Evolutionary conservation across 805 yeast species (phyloP).

Genomic region (Tanozyma kutaoensis): DNA sequence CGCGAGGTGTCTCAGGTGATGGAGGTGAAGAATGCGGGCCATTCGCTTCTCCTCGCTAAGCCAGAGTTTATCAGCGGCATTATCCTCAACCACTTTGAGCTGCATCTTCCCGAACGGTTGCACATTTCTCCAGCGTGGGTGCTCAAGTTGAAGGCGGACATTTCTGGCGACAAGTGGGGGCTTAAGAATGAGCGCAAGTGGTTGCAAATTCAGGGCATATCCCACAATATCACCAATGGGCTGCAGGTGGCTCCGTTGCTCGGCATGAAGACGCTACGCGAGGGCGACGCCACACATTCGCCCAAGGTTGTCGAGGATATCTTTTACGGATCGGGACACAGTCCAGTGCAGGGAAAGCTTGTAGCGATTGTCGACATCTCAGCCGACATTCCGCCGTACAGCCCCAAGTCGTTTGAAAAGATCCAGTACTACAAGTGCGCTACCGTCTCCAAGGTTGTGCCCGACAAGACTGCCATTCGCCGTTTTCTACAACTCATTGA

Average conservation of each 20-base stretch:
- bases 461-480: slow-evolving; percentile 45
- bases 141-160: slow-evolving; percentile 44
- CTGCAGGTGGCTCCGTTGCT: slow-evolving; percentile 33
- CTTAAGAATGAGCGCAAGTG: slow-evolving; percentile 65
- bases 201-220: slow-evolving; percentile 41
- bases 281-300: slow-evolving; percentile 47
- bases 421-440: slow-evolving; percentile 59
- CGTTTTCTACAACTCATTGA: slow-evolving; percentile 42
- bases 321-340: slow-evolving; percentile 23
- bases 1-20: slow-evolving; percentile 19
- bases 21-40: slow-evolving; percentile 42
- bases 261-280: slow-evolving; percentile 67
- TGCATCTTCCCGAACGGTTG: slow-evolving; percentile 29
- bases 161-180: slow-evolving; percentile 68
- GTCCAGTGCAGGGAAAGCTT: slow-evolving; percentile 26
- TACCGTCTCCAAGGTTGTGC: slow-evolving; percentile 68
- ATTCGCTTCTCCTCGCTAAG: slow-evolving; percentile 46
- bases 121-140: slow-evolving; percentile 58
- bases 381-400: slow-evolving; percentile 57
- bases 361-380: slow-evolving; percentile 58
- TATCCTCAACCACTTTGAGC: slow-evolving; percentile 42
- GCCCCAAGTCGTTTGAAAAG: slow-evolving; percentile 38
- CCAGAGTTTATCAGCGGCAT: slow-evolving; percentile 55
- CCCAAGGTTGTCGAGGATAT: slow-evolving; percentile 38
- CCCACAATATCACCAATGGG: slow-evolving; percentile 23